Conservation (phyloP, 108 stramenopile genomes). For the Skeletonema tropicum region DNA sequence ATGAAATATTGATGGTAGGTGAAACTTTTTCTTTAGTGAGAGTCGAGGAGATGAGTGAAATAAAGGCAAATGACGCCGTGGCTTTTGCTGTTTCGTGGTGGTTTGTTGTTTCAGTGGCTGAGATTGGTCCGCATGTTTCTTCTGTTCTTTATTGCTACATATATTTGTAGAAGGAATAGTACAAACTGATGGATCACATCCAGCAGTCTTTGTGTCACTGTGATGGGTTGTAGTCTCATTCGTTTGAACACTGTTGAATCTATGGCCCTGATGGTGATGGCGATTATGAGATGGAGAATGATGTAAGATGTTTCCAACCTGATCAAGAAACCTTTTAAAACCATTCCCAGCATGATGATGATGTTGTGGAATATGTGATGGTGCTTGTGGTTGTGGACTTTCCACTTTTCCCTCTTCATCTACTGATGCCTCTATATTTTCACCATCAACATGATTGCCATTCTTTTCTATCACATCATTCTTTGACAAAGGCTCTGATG, state of each 20-base stretch:
- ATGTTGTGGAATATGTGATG: neutral
- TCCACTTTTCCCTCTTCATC: neutral
- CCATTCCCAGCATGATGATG: neutral
- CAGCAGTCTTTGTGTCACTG: neutral
- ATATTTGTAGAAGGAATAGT: neutral
- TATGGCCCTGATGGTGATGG: constrained; percentile 23
- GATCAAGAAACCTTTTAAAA: neutral
- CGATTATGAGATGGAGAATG: neutral
- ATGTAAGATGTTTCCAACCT: neutral
- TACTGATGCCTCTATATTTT: neutral
- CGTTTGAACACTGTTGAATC: constrained; percentile 5
- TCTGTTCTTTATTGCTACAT: neutral
- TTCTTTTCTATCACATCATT: neutral
- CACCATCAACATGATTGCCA: neutral
- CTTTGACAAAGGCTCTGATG: neutral
- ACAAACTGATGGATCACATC: constrained; percentile 2
- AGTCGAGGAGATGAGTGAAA: neutral
- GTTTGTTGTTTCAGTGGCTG: neutral
- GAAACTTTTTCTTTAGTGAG: neutral
- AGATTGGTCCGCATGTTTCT: neutral
- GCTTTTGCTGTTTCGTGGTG: neutral
- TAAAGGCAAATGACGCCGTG: neutral
- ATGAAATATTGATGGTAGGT: constrained; percentile 20
- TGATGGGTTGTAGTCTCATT: neutral
- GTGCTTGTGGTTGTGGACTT: neutral